Conservation (phyloP, 2,329 filamentous ascomycete species). For the Aspergillus bombycis region DNA sequence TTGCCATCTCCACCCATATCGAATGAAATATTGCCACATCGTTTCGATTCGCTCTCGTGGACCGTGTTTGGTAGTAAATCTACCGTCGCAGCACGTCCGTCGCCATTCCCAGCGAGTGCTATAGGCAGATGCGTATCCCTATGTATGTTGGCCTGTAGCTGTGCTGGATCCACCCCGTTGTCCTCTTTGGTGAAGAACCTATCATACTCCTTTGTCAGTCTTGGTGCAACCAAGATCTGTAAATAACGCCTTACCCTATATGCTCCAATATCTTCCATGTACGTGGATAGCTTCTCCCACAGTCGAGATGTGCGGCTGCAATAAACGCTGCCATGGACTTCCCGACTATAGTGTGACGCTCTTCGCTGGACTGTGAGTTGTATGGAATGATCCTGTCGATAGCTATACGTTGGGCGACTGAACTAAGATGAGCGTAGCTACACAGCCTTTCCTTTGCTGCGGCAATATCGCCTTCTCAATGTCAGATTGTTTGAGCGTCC, state of each 20-base stretch:
- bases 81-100: background rate
- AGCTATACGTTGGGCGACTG: background rate
- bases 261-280: background rate
- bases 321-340: background rate
- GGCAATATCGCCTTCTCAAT: background rate
- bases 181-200: background rate
- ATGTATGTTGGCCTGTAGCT: background rate
- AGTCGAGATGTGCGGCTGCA: background rate
- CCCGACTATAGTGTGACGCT: background rate
- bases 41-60: background rate
- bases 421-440: background rate
- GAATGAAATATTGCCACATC: background rate
- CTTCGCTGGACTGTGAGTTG: background rate
- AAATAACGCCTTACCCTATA: background rate
- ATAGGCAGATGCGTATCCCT: background rate
- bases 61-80: no score
- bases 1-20: background rate
- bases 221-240: background rate
- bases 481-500: background rate
- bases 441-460: background rate
- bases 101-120: background rate
- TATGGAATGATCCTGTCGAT: background rate
- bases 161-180: background rate
- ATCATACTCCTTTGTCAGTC: background rate
- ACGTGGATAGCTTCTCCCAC: background rate